These are phyloP conservation scores for Boeremia lycopersici DNA, from an alignment of 2,329 filamentous ascomycete genomes.

Conservation along the genomic window DNA sequence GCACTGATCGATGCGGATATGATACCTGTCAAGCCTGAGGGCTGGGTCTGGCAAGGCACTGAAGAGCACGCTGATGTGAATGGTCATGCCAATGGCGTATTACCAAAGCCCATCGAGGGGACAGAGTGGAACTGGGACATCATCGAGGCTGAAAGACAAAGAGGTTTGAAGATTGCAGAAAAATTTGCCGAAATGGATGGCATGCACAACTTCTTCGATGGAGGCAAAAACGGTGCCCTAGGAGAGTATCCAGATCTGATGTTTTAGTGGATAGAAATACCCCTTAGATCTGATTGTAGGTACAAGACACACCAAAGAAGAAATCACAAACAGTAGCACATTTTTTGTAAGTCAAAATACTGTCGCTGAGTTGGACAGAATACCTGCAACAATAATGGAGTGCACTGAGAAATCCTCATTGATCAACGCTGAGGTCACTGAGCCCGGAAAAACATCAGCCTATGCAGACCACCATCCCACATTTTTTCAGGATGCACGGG, in stretches of 20 bases:
- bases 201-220: conserved; percentile 58
- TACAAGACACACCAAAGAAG: neutral
- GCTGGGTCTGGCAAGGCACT: conserved; percentile 44
- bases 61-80: conserved; percentile 17
- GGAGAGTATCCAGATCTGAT: conserved; percentile 51
- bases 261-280: conserved; percentile 19
- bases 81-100: conserved; percentile 17
- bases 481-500: neutral
- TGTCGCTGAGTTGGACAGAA: neutral
- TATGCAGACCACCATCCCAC: neutral
- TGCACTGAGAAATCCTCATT: neutral
- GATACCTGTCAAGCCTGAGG: conserved; percentile 74
- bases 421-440: neutral
- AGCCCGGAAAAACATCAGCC: neutral
- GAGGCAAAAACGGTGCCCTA: conserved; percentile 50
- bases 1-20: conserved; percentile 74
- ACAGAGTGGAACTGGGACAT: conserved; percentile 64
- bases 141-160: conserved; percentile 62
- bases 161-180: conserved; percentile 61
- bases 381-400: neutral
- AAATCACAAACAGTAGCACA: neutral
- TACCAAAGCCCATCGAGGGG: conserved; percentile 43
- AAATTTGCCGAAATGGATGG: conserved; percentile 62
- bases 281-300: neutral
- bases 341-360: neutral